Base-by-base conservation (phyloP, 2,329 filamentous ascomycete species). In the Clonostachys sp. region DNA sequence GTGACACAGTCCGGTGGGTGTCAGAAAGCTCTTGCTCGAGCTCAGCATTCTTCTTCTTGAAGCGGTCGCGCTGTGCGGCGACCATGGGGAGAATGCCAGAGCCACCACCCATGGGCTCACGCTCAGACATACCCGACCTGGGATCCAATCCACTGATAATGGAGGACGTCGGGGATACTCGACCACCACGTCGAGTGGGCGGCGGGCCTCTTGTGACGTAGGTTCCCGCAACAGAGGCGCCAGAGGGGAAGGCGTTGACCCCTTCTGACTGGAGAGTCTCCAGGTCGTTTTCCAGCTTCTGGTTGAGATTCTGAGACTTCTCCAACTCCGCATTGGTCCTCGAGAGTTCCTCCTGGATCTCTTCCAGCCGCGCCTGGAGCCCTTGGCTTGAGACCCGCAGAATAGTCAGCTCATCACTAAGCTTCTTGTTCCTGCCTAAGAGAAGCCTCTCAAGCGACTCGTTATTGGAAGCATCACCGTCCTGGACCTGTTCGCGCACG, bases 91-190 rank as follows among this genome's bases (percentile, higher is more conserved):
- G 74, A 53, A 99, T 96, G 12, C 91, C 90, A 0, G 89, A 89
- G 3, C 89, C 89, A 46, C 88, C 77, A 34, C 87, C 87, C 47
- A 86, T 77, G 9, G 84, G 75, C 42, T 90, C 87, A 14, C 76
- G 71, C 38, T 75, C 68, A 9, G 67, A 63, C 43, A 68, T 72
- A 40, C 57, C 53, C 14, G 50, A 73, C 41, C 81, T 78, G 18
- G 87, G 84, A 59, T 95, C 89, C 61, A 96, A 91, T n/a, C 94
- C 94, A 50, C 91, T 96, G 58, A 99, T 97, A 58, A 99, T 97
- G 17, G 92, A 97, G 5, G 92, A 97, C 1, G 94, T 97, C 0
- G 94, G 95, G 4, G 94, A 97, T 14, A 87, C 81, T 44, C 77
- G 74, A 39, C 86, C 81, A 33, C 87, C 82, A 57, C 83, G 81